Conservation (phyloP, 495 filamentous ascomycete genomes). For the Xylaria nigripes region DNA sequence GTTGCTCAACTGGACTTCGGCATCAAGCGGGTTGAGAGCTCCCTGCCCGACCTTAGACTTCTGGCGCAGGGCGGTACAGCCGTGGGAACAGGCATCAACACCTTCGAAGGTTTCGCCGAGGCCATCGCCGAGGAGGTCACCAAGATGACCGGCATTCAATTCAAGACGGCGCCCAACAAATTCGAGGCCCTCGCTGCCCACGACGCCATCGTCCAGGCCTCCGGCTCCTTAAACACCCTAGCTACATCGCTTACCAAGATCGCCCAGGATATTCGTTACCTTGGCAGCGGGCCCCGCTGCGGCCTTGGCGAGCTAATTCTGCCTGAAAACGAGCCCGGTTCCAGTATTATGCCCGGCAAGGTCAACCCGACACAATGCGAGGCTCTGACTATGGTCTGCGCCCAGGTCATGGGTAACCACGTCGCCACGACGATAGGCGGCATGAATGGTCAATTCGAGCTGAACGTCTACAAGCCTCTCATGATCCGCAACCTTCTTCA, state of each 20-base stretch:
- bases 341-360: conserved; percentile 98
- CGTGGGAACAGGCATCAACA: conserved; percentile 96
- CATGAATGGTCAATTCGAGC: conserved; percentile 96
- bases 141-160: conserved; percentile 85
- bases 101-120: conserved; percentile 91
- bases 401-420: conserved; percentile 97
- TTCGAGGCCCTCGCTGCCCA: conserved; percentile 98
- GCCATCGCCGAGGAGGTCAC: conserved; percentile 80
- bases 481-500: conserved; percentile 92
- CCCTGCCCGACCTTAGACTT: conserved; percentile 73
- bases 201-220: conserved; percentile 91
- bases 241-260: conserved; percentile 94
- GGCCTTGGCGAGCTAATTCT: conserved; percentile 87
- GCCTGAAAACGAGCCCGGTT: conserved; percentile 96
- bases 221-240: conserved; percentile 86
- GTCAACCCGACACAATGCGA: conserved; percentile 99
- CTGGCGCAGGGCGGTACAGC: conserved; percentile 96
- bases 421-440: conserved; percentile 83
- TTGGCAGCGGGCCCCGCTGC: conserved; percentile 91
- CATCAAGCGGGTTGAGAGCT: conserved; percentile 75
- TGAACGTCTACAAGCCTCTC: conserved; percentile 98
- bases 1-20: conserved; percentile 87
- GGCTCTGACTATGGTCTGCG: conserved; percentile 93
- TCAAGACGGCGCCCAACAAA: conserved; percentile 97
- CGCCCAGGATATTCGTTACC: conserved; percentile 93